These are phyloP conservation scores for Scopulariopsis brevicaulis DNA, from an alignment of 2,329 filamentous ascomycete species.

Conservation along the genomic window DNA sequence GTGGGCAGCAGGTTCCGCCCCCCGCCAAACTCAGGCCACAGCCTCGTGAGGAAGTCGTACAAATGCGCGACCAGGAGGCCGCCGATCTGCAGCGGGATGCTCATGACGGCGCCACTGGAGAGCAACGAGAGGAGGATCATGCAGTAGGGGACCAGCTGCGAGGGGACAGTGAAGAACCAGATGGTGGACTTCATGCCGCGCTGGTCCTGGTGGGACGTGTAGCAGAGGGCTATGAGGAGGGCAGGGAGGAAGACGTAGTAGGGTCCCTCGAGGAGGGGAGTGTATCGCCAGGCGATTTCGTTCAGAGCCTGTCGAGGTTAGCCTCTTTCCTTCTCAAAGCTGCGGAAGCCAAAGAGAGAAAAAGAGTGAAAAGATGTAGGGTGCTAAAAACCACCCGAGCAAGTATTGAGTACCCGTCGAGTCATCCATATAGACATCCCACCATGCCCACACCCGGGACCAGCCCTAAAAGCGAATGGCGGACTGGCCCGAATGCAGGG, in stretches of 20 bases:
- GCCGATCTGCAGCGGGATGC: slow-evolving; percentile 52
- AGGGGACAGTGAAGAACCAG: slow-evolving; percentile 73
- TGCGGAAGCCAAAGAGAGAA: slow-evolving; percentile 6
- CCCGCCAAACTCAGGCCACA: slow-evolving; percentile 83
- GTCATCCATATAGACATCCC: slow-evolving; percentile 64
- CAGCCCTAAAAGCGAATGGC: slow-evolving; percentile 56
- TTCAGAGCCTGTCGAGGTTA: slow-evolving; percentile 5
- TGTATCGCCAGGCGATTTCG: slow-evolving; percentile 4
- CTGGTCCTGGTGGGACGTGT: slow-evolving; percentile 80
- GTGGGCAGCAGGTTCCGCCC: slow-evolving; percentile 68
- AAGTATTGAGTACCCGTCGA: slow-evolving; percentile 46
- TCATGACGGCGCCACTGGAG: slow-evolving; percentile 40
- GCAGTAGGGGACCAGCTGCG: slow-evolving; percentile 69
- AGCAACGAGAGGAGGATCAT: slow-evolving; percentile 65
- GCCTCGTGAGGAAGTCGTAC: slow-evolving; percentile 78
- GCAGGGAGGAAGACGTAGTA: slow-evolving; percentile 41
- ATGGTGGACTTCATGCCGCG: slow-evolving; percentile 65
- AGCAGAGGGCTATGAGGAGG: slow-evolving; percentile 68
- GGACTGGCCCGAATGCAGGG: slow-evolving; percentile 47
- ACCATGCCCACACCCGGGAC: slow-evolving; percentile 62
- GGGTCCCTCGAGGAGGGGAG: neutral
- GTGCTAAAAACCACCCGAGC: slow-evolving; percentile 48
- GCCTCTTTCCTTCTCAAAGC: neutral
- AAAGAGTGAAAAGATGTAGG: slow-evolving; percentile 39
- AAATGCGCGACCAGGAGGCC: slow-evolving; percentile 83